Percentiles rank a stretch among this genome's conserved stretches.
Conservation (phyloP, 2,329 filamentous ascomycete species). For the Nemania sp. region DNA sequence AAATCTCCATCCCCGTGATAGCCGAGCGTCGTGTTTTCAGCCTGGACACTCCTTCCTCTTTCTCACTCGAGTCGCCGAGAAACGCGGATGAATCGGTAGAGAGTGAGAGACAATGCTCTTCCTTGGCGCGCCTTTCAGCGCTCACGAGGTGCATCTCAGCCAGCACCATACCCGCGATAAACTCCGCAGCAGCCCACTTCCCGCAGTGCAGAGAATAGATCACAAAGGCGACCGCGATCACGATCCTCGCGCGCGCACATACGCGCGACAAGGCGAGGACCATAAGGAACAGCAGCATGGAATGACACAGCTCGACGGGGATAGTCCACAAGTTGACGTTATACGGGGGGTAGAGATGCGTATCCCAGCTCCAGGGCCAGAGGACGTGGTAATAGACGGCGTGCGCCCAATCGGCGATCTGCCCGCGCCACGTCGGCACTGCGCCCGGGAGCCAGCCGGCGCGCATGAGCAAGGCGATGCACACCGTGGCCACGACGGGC, state of each 20-base stretch:
- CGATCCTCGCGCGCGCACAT: conserved; percentile 39
- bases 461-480: conserved; percentile 41
- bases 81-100: background rate
- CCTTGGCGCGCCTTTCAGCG: conserved; percentile 12
- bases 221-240: conserved; percentile 39
- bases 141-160: conserved; percentile 49
- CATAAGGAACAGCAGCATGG: conserved; percentile 49
- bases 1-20: background rate
- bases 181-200: conserved; percentile 50
- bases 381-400: conserved; percentile 31
- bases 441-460: conserved; percentile 25
- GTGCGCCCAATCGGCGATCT: conserved; percentile 36
- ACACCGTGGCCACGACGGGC: conserved; percentile 46
- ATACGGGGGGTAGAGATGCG: conserved; percentile 38
- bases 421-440: conserved; percentile 28
- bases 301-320: conserved; percentile 51
- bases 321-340: conserved; percentile 54
- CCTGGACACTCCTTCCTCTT: background rate
- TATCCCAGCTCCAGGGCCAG: conserved; percentile 37
- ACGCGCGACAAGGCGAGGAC: conserved; percentile 43
- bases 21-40: background rate
- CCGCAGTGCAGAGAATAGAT: conserved; percentile 45
- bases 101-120: background rate
- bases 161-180: conserved; percentile 50
- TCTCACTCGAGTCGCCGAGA: background rate